Conservation (phyloP, 2,329 filamentous ascomycete species). For the Endoconidiophora polonica region DNA sequence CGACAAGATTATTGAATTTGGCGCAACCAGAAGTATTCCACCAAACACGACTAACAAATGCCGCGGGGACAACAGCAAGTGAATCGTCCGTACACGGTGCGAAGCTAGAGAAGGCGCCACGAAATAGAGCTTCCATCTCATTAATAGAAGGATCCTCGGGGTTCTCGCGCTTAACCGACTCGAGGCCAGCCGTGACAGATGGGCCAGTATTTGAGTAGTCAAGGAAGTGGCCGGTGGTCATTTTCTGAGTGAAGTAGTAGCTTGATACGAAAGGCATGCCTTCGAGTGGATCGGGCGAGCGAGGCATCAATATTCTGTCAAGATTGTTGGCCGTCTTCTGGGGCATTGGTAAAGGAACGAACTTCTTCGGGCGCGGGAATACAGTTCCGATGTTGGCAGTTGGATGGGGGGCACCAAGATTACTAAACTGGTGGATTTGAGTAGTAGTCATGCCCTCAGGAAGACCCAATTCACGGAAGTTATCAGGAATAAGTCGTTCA, state of each 20-base stretch:
- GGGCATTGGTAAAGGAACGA: conserved; percentile 41
- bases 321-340: conserved; percentile 54
- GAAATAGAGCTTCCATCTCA: conserved; percentile 59
- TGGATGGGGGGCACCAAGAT: conserved; percentile 17
- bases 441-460: conserved; percentile 53
- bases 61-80: conserved; percentile 50
- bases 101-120: conserved; percentile 64
- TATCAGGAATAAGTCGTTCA: conserved; percentile 19
- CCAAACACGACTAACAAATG: conserved; percentile 53
- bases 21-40: conserved; percentile 56
- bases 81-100: conserved; percentile 61
- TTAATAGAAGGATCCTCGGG: conserved; percentile 46
- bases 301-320: conserved; percentile 36
- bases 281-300: conserved; percentile 36
- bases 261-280: conserved; percentile 36
- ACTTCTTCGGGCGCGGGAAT: conserved; percentile 21
- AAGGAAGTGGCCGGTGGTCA: conserved; percentile 54
- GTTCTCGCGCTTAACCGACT: conserved; percentile 39
- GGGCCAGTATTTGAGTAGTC: conserved; percentile 39
- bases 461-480: conserved; percentile 47
- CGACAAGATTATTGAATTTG: conserved; percentile 47
- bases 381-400: conserved; percentile 53
- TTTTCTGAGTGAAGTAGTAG: conserved; percentile 49
- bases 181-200: conserved; percentile 28
- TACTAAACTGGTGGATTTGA: conserved; percentile 24